These are phyloP conservation scores for Microascus cirrosus DNA, from an alignment of 2,329 filamentous ascomycete species.

Conservation along the genomic window DNA sequence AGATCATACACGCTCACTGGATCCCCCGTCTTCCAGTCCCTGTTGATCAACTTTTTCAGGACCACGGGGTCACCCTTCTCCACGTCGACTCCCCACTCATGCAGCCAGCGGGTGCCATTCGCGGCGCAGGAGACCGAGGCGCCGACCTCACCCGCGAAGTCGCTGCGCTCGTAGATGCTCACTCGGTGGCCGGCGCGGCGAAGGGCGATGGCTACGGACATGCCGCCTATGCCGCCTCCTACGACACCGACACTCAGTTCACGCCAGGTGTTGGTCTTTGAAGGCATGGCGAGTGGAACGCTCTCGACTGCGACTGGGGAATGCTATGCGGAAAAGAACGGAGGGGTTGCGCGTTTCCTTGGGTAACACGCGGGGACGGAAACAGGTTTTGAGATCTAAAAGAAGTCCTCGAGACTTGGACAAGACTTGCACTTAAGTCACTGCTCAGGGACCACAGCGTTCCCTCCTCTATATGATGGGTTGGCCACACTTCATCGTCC, in stretches of 20 bases:
- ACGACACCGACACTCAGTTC: constrained; percentile 30
- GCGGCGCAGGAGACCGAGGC: constrained; percentile 58
- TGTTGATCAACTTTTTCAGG: constrained; percentile 54
- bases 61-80: constrained; percentile 54
- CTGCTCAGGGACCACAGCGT: neutral
- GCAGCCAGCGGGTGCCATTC: constrained; percentile 59
- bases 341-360: neutral
- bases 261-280: constrained; percentile 23
- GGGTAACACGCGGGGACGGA: neutral
- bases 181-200: constrained; percentile 34
- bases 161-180: constrained; percentile 54
- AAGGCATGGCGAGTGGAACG: constrained; percentile 12
- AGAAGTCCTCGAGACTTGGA: neutral
- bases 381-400: neutral
- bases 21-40: constrained; percentile 60
- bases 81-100: constrained; percentile 57
- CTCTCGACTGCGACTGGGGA: neutral
- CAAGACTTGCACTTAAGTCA: neutral
- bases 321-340: neutral
- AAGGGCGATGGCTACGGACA: constrained; percentile 32
- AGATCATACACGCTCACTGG: constrained; percentile 53
- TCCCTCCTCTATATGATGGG: neutral
- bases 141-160: constrained; percentile 58
- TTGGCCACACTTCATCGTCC: neutral
- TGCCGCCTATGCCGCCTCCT: constrained; percentile 36